Evolutionary conservation across 768 basidiomycete genomes (phyloP), one percentile per base, ranked within the genome.

Genomic region (Panellus pusillus): DNA sequence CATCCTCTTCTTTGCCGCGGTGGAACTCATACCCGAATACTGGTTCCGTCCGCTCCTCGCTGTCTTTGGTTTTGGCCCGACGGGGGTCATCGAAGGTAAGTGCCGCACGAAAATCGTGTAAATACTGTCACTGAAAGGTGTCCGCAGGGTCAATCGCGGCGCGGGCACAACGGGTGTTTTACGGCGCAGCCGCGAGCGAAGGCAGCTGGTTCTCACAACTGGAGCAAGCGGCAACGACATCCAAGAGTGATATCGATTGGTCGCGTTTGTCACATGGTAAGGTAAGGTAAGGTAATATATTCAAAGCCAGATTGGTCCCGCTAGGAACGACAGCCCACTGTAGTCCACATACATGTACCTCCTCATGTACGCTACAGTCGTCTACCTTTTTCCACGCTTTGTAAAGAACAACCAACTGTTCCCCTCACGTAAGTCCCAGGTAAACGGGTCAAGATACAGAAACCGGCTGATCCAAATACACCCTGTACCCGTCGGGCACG

Each of bases 1-100:
- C 9, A 18, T 75, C 14, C 42, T 73, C 17, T 47, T 69, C 45
- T 49, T 61, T 7, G 63, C 37, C 6, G 60, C 62, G 9, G 35
- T 64, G 32, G 11, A 3, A 9, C 46, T 73, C 48, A 52, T 73
- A 20, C 72, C 73, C 3, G 68, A 72, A 45, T 43, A 36, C 18
- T 63, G 55, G 60, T 11, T 77, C 14, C 67, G 70, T 15, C 68
- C 64, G 8, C 11, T 74, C 8, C 48, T 72, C 12, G 45, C 64
- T 3, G 7, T 73, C 2, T 70, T 76, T 49, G 74, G 74, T n/a
- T 73, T 74, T 48, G 68, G 70, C 0, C 66, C 67, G 13, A 29
- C n/a, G 14, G 72, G 71, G 6, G 68, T 69, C 6, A 61, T 65
- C 4, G 68, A 71, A 69, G 69, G 72, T 71, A 29, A 24, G 42